Base-by-base conservation (phyloP, 139 green algal species). In the Zygnema circumcarinatum region DNA sequence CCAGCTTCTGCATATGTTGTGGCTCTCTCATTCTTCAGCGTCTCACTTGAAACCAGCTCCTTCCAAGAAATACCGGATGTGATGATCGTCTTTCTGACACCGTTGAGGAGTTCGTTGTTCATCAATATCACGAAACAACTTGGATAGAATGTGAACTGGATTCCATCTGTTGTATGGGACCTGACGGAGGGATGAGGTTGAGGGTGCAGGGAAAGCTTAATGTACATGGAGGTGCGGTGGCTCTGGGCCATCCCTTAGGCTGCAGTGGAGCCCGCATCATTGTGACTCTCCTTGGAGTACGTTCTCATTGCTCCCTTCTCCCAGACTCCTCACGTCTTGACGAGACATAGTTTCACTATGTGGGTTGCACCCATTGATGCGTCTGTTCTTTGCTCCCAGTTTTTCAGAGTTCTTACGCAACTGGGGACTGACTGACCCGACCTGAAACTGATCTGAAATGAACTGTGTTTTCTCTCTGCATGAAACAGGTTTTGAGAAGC, bases 211-310 rank as follows among this genome's bases (percentile, higher is more conserved):
- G 88, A 83, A 92, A 91, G 36, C 93, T 98, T 3, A 98, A 98
- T 84, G 92, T 93, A 41, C 94, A 97, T 82, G 96, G 96, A n/a
- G 96, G 96, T 33, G 92, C 94, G 1, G 95, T 98, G 16, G 96
- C 96, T 1, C 90, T 98, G 67, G 96, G 96, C 20, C 96, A 98
- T 83, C 96, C 96, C 35, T 94, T 98, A 0, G 96, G 96, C 33
- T 94, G 93, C 80, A 94, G 84, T 62, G 96, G 96, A n/a, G 94
- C 94, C 0, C 92, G 95, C 56, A 92, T 98, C 0, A 78, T 98
- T 1, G 94, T 98, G 31, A 95, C 94, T 29, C 92, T 98, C 76
- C 86, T 98, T 31, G 95, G 93, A 76, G 94, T 96, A 31, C 96
- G 52, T 7, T 29, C 39, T 20, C 11, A 52, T 38, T 41, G 35